These are phyloP conservation scores for Plasmodium billcollinsi DNA, from an alignment of 169 alveolate species.

Conservation along the genomic window DNA sequence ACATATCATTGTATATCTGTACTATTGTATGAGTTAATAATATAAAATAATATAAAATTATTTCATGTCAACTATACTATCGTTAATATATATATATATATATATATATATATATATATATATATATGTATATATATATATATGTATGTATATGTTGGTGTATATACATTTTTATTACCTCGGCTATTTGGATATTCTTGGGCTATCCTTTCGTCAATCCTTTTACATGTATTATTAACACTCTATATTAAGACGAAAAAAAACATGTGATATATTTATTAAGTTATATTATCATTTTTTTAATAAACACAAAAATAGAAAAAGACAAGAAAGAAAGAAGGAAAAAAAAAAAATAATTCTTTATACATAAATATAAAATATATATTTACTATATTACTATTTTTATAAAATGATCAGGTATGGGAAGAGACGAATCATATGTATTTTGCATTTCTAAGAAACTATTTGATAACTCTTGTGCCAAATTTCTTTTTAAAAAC, in stretches of 20 bases:
- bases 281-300: not conserved
- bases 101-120: too few species aligned
- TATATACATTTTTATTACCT: conserved; percentile 19
- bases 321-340: too few species aligned
- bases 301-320: too few species aligned
- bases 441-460: conserved; percentile 26
- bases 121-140: too few species aligned
- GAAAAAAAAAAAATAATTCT: too few species aligned
- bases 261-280: not conserved
- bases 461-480: conserved; percentile 58
- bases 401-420: conserved; percentile 69
- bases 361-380: not conserved
- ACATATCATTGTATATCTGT: too few species aligned
- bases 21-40: not conserved
- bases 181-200: conserved; percentile 47
- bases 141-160: too few species aligned
- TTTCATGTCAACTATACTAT: not conserved
- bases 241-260: conserved; percentile 18
- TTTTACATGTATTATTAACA: conserved; percentile 62
- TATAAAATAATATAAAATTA: conserved; percentile 13
- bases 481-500: conserved; percentile 65
- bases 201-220: conserved; percentile 47
- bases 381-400: conserved; percentile 25
- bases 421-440: conserved; percentile 60
- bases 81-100: not conserved